Percentiles rank a stretch among this genome's conserved stretches.
phyloP scores from a whole-genome alignment of 331 rosid genomes.

The Quercus phellos region DNA sequence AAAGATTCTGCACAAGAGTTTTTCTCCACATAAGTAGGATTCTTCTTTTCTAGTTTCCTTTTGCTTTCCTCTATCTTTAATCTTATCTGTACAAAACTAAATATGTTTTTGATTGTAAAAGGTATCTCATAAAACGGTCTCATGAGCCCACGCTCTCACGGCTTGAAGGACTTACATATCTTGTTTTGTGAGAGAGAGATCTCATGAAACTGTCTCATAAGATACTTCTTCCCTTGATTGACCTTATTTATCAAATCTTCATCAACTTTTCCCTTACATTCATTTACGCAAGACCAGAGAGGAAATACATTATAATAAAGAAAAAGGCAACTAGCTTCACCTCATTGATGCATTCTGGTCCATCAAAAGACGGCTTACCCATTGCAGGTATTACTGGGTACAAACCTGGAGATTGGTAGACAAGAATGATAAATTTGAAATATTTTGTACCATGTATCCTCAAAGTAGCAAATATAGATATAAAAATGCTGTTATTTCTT shows the following conservation, averaged over 20 bases:
- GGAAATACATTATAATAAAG: not conserved
- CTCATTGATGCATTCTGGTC: conserved; percentile 81
- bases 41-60: conserved; percentile 40
- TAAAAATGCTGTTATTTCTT: not conserved
- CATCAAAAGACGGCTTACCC: conserved; percentile 87
- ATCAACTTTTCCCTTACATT: not conserved
- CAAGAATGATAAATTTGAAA: not conserved
- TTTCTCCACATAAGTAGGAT: conserved; percentile 14
- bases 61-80: conserved; percentile 46
- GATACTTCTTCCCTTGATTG: not conserved
- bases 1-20: conserved; percentile 8
- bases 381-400: conserved; percentile 78
- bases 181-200: too few species aligned
- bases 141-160: too few species aligned
- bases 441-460: not conserved
- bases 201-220: too few species aligned
- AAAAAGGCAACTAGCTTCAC: conserved; percentile 28
- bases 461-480: not conserved
- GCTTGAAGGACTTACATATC: too few species aligned
- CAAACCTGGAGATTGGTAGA: conserved; percentile 43
- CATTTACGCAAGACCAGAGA: not conserved
- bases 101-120: not conserved
- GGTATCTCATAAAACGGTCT: too few species aligned
- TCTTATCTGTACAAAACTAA: conserved; percentile 48
- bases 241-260: not conserved